Conservation (phyloP, 202 grass and related monocot genomes). For the Zoysia matrella region DNA sequence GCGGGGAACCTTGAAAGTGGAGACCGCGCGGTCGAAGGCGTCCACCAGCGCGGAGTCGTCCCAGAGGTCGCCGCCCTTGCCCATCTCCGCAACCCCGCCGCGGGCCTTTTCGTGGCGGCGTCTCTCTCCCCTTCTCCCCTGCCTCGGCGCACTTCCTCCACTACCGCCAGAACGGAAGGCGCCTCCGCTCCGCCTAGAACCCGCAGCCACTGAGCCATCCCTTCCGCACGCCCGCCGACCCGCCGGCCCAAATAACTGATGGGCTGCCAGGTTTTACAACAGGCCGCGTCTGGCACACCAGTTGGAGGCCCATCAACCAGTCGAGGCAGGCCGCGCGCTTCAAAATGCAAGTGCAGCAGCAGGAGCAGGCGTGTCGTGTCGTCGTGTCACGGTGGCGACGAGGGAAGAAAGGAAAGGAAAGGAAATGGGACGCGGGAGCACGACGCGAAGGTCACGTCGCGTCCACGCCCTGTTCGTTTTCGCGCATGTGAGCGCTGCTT, state of each 20-base stretch:
- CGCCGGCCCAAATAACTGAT: background rate
- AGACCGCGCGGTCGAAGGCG: conserved; percentile 77
- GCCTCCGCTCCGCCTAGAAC: background rate
- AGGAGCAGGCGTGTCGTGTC: too few relatives aligned
- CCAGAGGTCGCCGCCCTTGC: conserved; percentile 74
- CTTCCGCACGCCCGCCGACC: background rate
- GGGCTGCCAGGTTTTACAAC: too few relatives aligned
- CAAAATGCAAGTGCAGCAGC: too few relatives aligned
- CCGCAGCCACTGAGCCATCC: background rate
- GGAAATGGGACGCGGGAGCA: background rate
- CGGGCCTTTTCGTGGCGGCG: background rate
- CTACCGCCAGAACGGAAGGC: background rate
- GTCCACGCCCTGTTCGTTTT: conserved; percentile 16
- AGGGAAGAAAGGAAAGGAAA: too few relatives aligned
- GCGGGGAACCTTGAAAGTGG: conserved; percentile 62
- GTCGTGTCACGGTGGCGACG: too few relatives aligned
- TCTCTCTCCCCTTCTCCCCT: background rate
- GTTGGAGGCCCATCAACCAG: too few relatives aligned
- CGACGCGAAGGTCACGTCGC: conserved; percentile 40
- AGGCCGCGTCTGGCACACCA: too few relatives aligned
- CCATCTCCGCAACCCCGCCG: conserved; percentile 49
- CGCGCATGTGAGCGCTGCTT: background rate
- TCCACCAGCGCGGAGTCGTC: conserved; percentile 76
- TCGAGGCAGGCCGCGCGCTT: too few relatives aligned
- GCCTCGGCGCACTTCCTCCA: background rate